Conservation (phyloP, 768 basidiomycete species). For the Imleria badia region DNA sequence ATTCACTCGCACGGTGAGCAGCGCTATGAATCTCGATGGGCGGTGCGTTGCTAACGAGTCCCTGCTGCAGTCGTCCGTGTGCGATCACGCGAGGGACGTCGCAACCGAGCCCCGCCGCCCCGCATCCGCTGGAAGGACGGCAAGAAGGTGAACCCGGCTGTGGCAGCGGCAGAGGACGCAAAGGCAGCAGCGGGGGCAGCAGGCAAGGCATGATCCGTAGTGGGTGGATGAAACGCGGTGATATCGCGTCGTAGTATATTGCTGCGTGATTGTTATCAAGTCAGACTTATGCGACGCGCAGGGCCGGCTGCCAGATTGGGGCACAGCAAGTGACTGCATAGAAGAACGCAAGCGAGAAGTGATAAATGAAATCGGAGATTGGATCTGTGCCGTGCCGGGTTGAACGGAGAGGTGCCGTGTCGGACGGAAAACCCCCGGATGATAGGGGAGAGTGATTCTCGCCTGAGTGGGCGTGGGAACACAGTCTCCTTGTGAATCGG, state of each 20-base stretch:
- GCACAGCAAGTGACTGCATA: no score
- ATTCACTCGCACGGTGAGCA: slow-evolving; percentile 95
- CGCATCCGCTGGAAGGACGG: slow-evolving; percentile 94
- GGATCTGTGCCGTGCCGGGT: slow-evolving; percentile 14
- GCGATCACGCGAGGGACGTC: slow-evolving; percentile 90
- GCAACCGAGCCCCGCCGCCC: slow-evolving; percentile 97
- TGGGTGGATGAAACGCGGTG: slow-evolving; percentile 8
- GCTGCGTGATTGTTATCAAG: no score
- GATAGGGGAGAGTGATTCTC: slow-evolving; percentile 18
- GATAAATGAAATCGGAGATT: background rate
- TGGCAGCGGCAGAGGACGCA: slow-evolving; percentile 88
- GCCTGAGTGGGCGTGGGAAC: slow-evolving; percentile 1
- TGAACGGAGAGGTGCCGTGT: slow-evolving; percentile 18
- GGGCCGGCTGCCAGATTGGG: no score
- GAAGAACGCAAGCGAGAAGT: background rate
- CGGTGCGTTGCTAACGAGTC: no score
- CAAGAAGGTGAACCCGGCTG: slow-evolving; percentile 95
- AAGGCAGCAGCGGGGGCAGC: slow-evolving; percentile 55
- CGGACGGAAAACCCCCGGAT: slow-evolving; percentile 29
- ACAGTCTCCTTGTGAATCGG: slow-evolving; percentile 23
- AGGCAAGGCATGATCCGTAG: slow-evolving; percentile 54
- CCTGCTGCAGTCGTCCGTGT: slow-evolving; percentile 93
- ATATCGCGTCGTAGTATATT: background rate
- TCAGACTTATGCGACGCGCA: no score
- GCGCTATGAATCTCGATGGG: no score